phyloP scores from a whole-genome alignment of 139 green algal genomes.

The Pleodorina starrii region DNA sequence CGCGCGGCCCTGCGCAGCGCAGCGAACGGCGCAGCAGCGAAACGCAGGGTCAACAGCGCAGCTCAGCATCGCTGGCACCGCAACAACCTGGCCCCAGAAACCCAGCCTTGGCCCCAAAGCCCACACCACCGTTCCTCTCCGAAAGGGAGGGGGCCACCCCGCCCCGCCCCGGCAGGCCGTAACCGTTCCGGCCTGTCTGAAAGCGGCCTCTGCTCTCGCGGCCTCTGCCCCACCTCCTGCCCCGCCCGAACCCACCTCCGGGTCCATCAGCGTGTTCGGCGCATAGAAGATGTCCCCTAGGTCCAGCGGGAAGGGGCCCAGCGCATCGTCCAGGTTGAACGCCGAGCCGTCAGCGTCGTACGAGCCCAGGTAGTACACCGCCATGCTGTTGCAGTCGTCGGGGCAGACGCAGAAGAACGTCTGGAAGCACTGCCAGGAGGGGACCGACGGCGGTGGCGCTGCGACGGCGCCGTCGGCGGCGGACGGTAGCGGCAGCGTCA shows the following conservation, averaged over 20 bases:
- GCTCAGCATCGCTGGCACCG: too few relatives aligned
- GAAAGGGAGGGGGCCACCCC: too few relatives aligned
- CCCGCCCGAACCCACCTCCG: slow-evolving; percentile 14
- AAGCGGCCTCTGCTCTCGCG: too few relatives aligned
- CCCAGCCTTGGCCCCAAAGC: too few relatives aligned
- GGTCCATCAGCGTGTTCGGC: slow-evolving; percentile 62
- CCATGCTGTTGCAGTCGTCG: slow-evolving; percentile 70
- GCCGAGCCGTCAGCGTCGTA: neutral
- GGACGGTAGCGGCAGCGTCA: neutral
- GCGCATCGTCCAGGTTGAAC: slow-evolving; percentile 49
- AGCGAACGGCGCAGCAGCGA: too few relatives aligned
- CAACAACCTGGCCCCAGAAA: too few relatives aligned
- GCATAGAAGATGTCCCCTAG: slow-evolving; percentile 73
- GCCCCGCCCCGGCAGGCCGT: too few relatives aligned
- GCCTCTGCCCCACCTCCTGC: neutral
- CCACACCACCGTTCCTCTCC: too few relatives aligned
- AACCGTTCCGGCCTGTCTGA: too few relatives aligned
- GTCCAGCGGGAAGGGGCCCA: slow-evolving; percentile 59
- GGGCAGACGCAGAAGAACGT: slow-evolving; percentile 63
- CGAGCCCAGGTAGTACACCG: slow-evolving; percentile 58
- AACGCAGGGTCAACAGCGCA: too few relatives aligned
- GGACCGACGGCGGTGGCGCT: neutral
- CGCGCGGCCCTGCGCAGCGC: slow-evolving; percentile 69
- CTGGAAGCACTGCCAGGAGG: neutral
- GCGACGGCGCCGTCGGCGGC: neutral